phyloP scores from a whole-genome alignment of 768 basidiomycete species.

The Krasilnikovozyma curviuscula region DNA sequence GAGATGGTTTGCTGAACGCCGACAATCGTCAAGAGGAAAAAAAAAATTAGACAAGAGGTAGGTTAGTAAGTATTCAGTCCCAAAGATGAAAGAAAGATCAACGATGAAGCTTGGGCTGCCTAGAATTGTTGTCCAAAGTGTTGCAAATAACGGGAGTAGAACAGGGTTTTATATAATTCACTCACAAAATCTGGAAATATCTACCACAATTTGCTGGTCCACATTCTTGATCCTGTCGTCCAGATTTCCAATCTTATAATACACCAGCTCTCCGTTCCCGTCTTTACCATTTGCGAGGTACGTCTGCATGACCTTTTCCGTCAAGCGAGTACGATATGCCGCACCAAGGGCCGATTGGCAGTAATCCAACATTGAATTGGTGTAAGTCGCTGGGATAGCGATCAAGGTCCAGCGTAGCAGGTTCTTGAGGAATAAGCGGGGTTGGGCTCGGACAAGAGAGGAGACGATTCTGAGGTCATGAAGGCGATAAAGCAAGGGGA shows the following conservation, averaged over 20 bases:
- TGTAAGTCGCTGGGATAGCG: constrained; percentile 65
- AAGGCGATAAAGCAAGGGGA: no score
- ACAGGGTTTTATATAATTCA: background rate
- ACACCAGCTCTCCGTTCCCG: constrained; percentile 55
- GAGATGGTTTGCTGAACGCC: constrained; percentile 71
- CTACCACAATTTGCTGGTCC: constrained; percentile 45
- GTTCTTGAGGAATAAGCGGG: constrained; percentile 57
- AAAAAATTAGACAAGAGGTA: no score
- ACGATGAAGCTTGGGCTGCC: constrained; percentile 9
- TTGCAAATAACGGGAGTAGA: no score
- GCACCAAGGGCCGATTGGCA: constrained; percentile 64
- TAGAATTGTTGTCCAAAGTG: no score
- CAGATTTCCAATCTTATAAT: constrained; percentile 88
- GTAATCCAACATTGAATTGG: constrained; percentile 60
- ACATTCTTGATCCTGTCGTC: constrained; percentile 93
- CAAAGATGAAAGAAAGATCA: background rate
- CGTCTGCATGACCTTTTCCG: constrained; percentile 55
- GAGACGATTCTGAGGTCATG: constrained; percentile 71
- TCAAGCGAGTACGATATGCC: constrained; percentile 34
- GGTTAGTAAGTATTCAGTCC: background rate
- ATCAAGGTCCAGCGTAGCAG: constrained; percentile 78
- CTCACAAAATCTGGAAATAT: background rate
- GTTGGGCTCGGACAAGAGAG: constrained; percentile 71
- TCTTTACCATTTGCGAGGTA: constrained; percentile 58
- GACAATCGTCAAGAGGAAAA: constrained; percentile 40